Conservation (phyloP, 495 filamentous ascomycete genomes). For the Tuber borchii region DNA sequence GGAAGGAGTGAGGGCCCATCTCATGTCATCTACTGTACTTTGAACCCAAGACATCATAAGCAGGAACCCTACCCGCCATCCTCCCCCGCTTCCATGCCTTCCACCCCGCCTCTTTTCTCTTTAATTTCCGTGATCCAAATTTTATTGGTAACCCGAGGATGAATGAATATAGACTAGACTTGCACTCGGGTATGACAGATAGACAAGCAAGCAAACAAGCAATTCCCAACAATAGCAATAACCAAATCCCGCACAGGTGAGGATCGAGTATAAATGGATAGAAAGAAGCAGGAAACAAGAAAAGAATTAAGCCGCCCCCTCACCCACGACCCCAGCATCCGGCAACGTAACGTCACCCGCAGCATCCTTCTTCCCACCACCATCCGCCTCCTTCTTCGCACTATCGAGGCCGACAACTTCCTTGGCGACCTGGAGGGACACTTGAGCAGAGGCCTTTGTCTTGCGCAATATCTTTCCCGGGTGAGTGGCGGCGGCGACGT, state of each 20-base stretch:
- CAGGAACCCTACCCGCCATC: neutral
- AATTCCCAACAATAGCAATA: neutral
- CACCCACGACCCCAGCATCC: constrained; percentile 9
- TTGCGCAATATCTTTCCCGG: constrained; percentile 32
- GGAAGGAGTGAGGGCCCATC: neutral
- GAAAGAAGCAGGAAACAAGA: neutral
- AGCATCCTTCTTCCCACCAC: constrained; percentile 20
- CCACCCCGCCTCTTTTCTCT: neutral
- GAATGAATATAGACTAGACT: neutral
- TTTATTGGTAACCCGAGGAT: neutral
- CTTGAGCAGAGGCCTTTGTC: constrained; percentile 24
- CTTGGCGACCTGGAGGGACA: constrained; percentile 32
- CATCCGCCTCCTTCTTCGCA: constrained; percentile 45
- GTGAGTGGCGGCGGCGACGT: neutral
- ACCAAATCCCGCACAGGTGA: neutral
- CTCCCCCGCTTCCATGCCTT: neutral
- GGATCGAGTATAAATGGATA: neutral
- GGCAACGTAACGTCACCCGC: constrained; percentile 27
- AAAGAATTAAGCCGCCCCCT: constrained; percentile 9
- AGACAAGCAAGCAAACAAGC: neutral
- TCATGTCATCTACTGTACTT: neutral
- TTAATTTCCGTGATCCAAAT: neutral
- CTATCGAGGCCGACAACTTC: constrained; percentile 42
- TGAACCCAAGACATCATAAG: neutral
- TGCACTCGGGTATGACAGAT: neutral